phyloP scores from a whole-genome alignment of 495 filamentous ascomycete species.

The Cercophora newfieldiana region DNA sequence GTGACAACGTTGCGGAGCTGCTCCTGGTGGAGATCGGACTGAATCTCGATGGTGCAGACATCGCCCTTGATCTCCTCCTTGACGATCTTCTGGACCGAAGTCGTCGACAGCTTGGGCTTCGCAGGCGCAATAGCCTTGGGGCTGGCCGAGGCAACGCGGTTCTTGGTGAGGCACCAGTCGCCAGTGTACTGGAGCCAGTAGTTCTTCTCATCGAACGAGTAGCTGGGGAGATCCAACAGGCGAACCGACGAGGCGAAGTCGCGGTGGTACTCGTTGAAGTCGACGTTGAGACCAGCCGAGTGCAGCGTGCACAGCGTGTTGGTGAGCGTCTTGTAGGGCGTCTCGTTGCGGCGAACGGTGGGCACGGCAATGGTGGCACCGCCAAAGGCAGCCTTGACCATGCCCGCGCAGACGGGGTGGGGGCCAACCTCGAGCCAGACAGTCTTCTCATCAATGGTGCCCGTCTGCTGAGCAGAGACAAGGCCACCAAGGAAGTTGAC shows the following conservation, averaged over 20 bases:
- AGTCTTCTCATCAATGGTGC: constrained; percentile 54
- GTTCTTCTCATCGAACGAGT: constrained; percentile 77
- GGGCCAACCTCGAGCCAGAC: constrained; percentile 69
- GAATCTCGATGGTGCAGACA: constrained; percentile 57
- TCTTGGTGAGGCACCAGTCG: constrained; percentile 69
- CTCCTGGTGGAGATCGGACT: constrained; percentile 65
- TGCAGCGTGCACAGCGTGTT: constrained; percentile 62
- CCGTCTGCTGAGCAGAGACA: constrained; percentile 51
- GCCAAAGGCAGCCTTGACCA: constrained; percentile 69
- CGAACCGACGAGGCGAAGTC: constrained; percentile 63
- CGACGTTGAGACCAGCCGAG: constrained; percentile 62
- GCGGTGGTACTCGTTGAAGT: constrained; percentile 79
- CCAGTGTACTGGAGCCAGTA: constrained; percentile 81
- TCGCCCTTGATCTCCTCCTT: constrained; percentile 57
- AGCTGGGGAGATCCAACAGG: constrained; percentile 68
- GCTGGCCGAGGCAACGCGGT: constrained; percentile 58
- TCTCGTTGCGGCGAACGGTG: constrained; percentile 52
- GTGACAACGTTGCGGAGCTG: constrained; percentile 61
- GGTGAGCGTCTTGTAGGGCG: constrained; percentile 66
- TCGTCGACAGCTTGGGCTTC: constrained; percentile 49
- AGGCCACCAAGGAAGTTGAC: constrained; percentile 73
- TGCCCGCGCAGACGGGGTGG: constrained; percentile 66
- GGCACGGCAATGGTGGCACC: constrained; percentile 56
- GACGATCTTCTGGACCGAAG: constrained; percentile 54
- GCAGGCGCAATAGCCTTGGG: constrained; percentile 52